A percentile compares a stretch with the other conserved stretches of the same genome.
Conservation (phyloP, 176 grass and related monocot genomes). For the Tillandsia leiboldiana region DNA sequence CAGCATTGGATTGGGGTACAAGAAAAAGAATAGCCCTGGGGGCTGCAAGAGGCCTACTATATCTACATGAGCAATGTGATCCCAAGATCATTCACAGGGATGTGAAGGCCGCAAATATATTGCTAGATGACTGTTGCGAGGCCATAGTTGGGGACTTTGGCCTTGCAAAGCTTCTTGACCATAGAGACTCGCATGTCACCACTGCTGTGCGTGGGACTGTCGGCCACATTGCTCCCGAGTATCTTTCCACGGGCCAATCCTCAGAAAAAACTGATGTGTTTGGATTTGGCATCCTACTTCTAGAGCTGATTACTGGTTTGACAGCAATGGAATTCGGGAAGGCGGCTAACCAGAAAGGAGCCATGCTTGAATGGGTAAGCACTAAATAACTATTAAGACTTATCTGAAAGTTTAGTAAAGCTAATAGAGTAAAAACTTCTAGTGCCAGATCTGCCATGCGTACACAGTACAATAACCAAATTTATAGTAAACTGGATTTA, state of each 20-base stretch:
- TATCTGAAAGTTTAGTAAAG: neutral
- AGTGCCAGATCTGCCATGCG: neutral
- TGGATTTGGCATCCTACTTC: conserved; percentile 72
- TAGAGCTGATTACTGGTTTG: conserved; percentile 70
- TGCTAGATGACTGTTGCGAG: conserved; percentile 62
- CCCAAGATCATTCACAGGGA: conserved; percentile 91
- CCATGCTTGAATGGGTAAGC: conserved; percentile 89
- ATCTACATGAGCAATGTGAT: conserved; percentile 86
- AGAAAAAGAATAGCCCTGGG: conserved; percentile 77
- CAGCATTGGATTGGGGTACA: conserved; percentile 62
- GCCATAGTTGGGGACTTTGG: conserved; percentile 79
- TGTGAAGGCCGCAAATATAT: conserved; percentile 77
- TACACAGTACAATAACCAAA: neutral
- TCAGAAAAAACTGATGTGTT: conserved; percentile 91
- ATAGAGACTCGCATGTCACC: conserved; percentile 73
- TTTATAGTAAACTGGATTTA: too few species aligned
- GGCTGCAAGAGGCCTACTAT: conserved; percentile 62
- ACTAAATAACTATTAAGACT: neutral
- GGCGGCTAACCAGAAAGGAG: conserved; percentile 75
- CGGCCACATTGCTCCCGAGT: conserved; percentile 81
- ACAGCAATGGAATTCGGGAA: conserved; percentile 76
- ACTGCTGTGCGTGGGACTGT: conserved; percentile 76
- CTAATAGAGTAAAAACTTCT: neutral
- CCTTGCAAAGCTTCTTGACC: conserved; percentile 76
- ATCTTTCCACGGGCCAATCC: conserved; percentile 78